phyloP scores from a whole-genome alignment of 495 filamentous ascomycete genomes.

The Oleoguttula mirabilis region DNA sequence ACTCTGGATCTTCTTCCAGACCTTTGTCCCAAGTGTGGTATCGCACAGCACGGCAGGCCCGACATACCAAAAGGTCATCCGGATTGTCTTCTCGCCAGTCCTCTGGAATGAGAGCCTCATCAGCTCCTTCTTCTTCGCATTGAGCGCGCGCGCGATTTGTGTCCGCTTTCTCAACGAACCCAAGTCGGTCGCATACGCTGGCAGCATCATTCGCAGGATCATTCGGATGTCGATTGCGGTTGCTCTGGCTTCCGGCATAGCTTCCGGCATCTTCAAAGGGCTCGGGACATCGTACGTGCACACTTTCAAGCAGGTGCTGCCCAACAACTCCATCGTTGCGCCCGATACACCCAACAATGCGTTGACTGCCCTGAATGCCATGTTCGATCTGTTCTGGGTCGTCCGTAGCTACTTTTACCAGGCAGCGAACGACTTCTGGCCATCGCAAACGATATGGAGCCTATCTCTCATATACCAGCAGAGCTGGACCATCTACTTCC shows the following conservation, averaged over 20 bases:
- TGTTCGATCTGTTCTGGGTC: neutral
- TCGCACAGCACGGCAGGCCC: neutral
- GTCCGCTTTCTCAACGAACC: neutral
- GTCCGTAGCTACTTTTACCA: neutral
- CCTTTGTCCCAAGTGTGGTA: neutral
- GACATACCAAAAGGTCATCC: neutral
- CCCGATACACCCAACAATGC: neutral
- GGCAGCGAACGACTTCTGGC: constrained; percentile 6
- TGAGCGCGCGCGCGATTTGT: neutral
- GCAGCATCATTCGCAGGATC: neutral
- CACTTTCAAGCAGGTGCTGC: neutral
- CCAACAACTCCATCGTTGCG: neutral
- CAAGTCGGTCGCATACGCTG: neutral
- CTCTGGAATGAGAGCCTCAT: neutral
- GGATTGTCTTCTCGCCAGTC: neutral
- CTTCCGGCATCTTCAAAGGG: neutral
- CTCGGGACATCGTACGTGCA: neutral
- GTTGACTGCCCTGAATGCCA: neutral
- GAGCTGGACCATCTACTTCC: neutral
- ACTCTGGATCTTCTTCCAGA: neutral
- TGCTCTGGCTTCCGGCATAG: neutral
- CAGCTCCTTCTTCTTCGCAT: neutral
- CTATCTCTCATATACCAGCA: neutral
- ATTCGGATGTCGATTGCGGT: neutral
- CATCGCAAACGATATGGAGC: constrained; percentile 4